Evolutionary conservation across 306 rosid genomes (phyloP).

Genomic region (Sicyos baderoa): DNA sequence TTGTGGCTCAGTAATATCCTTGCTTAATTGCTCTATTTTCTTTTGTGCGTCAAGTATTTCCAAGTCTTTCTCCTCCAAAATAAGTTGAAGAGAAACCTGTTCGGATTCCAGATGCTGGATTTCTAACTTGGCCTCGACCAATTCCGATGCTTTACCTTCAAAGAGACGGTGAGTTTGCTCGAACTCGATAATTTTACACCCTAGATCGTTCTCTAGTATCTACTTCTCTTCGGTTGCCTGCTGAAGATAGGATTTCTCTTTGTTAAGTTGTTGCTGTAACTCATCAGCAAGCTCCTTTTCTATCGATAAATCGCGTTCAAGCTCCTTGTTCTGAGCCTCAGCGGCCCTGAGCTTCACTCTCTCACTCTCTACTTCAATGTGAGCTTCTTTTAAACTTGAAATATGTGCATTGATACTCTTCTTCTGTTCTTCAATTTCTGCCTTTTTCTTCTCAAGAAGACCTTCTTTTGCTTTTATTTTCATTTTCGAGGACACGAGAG

Average conservation of each 20-base stretch:
- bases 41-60: conserved; percentile 68
- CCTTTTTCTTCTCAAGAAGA: conserved; percentile 48
- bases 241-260: conserved; percentile 53
- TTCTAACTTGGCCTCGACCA: conserved; percentile 70
- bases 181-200: conserved; percentile 36
- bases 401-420: conserved; percentile 46
- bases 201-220: conserved; percentile 50
- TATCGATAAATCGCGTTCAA: conserved; percentile 42
- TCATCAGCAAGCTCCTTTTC: conserved; percentile 53
- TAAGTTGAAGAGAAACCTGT: conserved; percentile 50
- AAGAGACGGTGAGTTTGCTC: conserved; percentile 39
- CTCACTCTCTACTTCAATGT: conserved; percentile 67
- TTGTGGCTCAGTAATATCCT: conserved; percentile 60
- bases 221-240: conserved; percentile 51
- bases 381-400: conserved; percentile 53
- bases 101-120: conserved; percentile 73
- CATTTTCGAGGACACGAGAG: conserved; percentile 51
- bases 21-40: conserved; percentile 44
- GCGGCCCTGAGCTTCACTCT: conserved; percentile 47
- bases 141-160: conserved; percentile 52
- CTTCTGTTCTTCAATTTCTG: conserved; percentile 62
- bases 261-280: conserved; percentile 55
- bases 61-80: conserved; percentile 70
- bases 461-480: conserved; percentile 64
- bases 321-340: conserved; percentile 54